Conservation (phyloP, 192 early-diverging fungal species). For the Backusella mclennaniae region DNA sequence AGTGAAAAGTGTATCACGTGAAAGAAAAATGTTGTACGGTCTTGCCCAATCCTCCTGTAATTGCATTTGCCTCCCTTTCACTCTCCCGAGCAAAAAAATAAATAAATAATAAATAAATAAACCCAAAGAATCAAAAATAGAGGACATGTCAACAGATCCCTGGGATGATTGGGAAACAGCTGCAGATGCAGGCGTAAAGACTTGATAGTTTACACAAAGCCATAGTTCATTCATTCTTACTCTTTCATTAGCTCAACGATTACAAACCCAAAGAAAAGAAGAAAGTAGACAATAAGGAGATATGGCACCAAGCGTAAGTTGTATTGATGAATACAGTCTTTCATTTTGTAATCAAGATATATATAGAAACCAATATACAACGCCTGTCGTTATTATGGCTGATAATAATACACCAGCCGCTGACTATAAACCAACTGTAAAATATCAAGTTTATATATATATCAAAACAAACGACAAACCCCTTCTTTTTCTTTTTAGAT, state of each 20-base stretch:
- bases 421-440: slow-evolving; percentile 7
- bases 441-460: background rate
- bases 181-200: slow-evolving; percentile 20
- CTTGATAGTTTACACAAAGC: too few species aligned
- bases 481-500: background rate
- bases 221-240: background rate
- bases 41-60: too few species aligned
- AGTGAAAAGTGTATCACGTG: background rate
- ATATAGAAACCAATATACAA: background rate
- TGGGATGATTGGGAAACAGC: slow-evolving; percentile 32
- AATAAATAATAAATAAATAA: background rate
- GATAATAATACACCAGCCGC: background rate
- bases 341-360: background rate
- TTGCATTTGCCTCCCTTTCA: background rate
- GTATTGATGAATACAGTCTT: background rate
- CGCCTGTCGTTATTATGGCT: background rate
- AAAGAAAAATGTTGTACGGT: too few species aligned
- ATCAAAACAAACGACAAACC: background rate
- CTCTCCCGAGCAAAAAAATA: too few species aligned
- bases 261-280: slow-evolving; percentile 15
- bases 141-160: slow-evolving; percentile 9
- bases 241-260: slow-evolving; percentile 11
- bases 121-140: background rate
- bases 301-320: slow-evolving; percentile 10
- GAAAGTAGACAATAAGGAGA: background rate